Conservation (phyloP, 1,139 yeast genomes). For the Arxiozyma telluris region DNA sequence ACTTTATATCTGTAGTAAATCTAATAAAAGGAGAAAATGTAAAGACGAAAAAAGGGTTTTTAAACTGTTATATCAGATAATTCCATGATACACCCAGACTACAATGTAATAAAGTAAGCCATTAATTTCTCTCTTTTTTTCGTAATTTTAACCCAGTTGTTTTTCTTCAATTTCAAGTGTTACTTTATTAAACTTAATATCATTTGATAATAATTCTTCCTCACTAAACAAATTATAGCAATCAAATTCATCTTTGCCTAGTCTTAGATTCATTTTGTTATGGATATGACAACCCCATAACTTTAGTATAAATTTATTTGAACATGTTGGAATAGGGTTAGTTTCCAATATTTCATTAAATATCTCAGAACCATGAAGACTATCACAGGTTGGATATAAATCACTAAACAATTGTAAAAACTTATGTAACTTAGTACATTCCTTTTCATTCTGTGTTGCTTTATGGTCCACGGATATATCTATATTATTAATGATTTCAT, state of each 20-base stretch:
- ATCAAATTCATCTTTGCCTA: conserved; percentile 6
- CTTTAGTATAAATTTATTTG: conserved; percentile 4
- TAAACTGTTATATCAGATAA: too few relatives aligned
- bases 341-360: conserved; percentile 44
- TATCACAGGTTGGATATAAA: conserved; percentile 68
- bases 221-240: conserved; percentile 5
- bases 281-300: conserved; percentile 96
- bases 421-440: background rate
- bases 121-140: background rate
- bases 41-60: too few relatives aligned
- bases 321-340: conserved; percentile 44
- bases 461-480: background rate
- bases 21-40: too few relatives aligned
- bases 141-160: conserved; percentile 10
- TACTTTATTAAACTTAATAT: conserved; percentile 8
- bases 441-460: background rate
- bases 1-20: too few relatives aligned
- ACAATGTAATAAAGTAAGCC: background rate
- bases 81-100: too few relatives aligned
- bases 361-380: conserved; percentile 34
- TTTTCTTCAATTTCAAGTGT: conserved; percentile 11
- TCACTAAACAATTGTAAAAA: conserved; percentile 57
- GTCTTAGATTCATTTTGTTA: conserved; percentile 60
- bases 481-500: conserved; percentile 1
- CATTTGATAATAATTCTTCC: conserved; percentile 1